These are phyloP conservation scores for Pseudonitzschia delicatissima DNA, from an alignment of 108 stramenopile genomes.

Conservation along the genomic window DNA sequence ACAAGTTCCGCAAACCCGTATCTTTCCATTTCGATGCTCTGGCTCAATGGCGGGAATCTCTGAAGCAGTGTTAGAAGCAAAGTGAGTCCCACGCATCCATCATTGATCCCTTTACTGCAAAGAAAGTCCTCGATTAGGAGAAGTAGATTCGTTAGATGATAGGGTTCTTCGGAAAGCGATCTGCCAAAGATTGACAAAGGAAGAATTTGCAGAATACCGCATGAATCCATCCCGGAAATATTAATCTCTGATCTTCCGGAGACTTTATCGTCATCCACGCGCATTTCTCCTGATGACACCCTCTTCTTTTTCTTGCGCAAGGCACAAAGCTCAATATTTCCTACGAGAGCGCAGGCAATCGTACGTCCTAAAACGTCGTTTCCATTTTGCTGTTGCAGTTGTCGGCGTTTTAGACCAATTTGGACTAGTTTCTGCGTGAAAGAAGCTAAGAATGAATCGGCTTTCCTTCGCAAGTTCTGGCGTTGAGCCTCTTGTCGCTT, in stretches of 20 bases:
- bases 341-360: slow-evolving; percentile 17
- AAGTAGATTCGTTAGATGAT: slow-evolving; percentile 21
- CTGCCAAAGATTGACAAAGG: slow-evolving; percentile 22
- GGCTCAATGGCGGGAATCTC: slow-evolving; percentile 18
- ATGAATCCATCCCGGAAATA: neutral
- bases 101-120: slow-evolving; percentile 39
- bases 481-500: slow-evolving; percentile 26
- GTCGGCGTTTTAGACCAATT: slow-evolving; percentile 22
- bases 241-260: neutral
- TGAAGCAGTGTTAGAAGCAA: slow-evolving; percentile 18
- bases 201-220: slow-evolving; percentile 28
- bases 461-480: slow-evolving; percentile 22
- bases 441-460: slow-evolving; percentile 20
- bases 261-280: neutral
- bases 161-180: slow-evolving; percentile 14
- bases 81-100: slow-evolving; percentile 30
- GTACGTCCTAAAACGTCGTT: slow-evolving; percentile 19
- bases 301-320: neutral
- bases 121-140: slow-evolving; percentile 43
- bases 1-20: slow-evolving; percentile 39
- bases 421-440: slow-evolving; percentile 15
- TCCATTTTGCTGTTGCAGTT: slow-evolving; percentile 1
- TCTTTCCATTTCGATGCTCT: slow-evolving; percentile 23
- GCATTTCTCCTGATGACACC: neutral
- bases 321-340: slow-evolving; percentile 23